Conservation (phyloP, 2,329 filamentous ascomycete species). For the Paecilomyces sp. region DNA sequence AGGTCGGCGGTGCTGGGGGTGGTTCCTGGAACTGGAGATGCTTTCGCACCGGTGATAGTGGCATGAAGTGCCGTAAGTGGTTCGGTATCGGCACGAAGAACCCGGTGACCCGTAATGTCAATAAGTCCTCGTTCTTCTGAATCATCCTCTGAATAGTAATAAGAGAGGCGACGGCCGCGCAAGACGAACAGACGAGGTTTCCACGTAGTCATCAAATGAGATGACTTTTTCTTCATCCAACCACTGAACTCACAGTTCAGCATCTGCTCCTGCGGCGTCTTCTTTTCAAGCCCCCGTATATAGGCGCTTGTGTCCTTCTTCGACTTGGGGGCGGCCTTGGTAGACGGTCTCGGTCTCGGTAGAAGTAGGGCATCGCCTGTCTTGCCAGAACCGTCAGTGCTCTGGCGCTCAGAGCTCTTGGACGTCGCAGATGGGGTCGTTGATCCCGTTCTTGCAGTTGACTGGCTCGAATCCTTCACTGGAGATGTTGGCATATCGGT, state of each 20-base stretch:
- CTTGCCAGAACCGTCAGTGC: slow-evolving; percentile 53
- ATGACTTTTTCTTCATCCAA: slow-evolving; percentile 99
- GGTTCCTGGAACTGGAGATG: slow-evolving; percentile 53
- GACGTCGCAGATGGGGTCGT: slow-evolving; percentile 56
- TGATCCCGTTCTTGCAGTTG: slow-evolving; percentile 70
- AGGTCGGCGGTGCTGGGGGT: slow-evolving; percentile 29
- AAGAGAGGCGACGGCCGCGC: slow-evolving; percentile 81
- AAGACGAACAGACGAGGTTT: slow-evolving; percentile 94
- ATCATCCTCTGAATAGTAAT: slow-evolving; percentile 93
- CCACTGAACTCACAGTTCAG: slow-evolving; percentile 84
- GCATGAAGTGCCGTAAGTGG: slow-evolving; percentile 85
- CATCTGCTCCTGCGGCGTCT: slow-evolving; percentile 76
- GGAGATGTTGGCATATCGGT: slow-evolving; percentile 38
- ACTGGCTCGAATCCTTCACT: slow-evolving; percentile 49
- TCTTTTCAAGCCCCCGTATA: slow-evolving; percentile 74
- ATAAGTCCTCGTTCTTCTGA: slow-evolving; percentile 91
- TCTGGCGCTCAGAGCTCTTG: slow-evolving; percentile 73
- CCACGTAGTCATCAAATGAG: slow-evolving; percentile 94
- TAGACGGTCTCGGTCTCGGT: slow-evolving; percentile 45
- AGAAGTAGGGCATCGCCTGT: slow-evolving; percentile 41
- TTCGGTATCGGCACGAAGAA: slow-evolving; percentile 90
- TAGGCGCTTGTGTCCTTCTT: slow-evolving; percentile 97
- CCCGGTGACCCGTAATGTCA: slow-evolving; percentile 93
- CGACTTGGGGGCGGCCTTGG: slow-evolving; percentile 51
- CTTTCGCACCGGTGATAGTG: slow-evolving; percentile 79